Evolutionary conservation across 805 yeast species (phyloP).

Genomic region (Candida ipomoeae): DNA sequence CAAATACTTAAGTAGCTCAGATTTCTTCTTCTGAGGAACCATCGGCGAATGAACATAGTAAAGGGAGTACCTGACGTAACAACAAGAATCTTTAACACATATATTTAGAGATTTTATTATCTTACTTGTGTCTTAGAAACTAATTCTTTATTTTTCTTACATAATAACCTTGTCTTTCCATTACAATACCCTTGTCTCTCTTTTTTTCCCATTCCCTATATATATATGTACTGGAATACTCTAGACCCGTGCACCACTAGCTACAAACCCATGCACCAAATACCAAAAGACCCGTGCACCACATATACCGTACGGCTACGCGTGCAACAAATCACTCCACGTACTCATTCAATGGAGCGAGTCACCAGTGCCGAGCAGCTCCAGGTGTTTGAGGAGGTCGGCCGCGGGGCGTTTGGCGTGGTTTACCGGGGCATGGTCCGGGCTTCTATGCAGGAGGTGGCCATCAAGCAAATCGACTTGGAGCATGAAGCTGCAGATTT

Average conservation of each 20-base stretch:
- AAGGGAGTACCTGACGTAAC: no score
- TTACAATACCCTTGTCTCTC: no score
- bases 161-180: no score
- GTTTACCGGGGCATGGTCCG: constrained; percentile 62
- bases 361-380: constrained; percentile 35
- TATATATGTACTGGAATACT: no score
- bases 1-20: no score
- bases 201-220: no score
- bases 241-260: neutral
- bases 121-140: no score
- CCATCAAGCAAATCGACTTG: constrained; percentile 65
- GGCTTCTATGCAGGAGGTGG: constrained; percentile 43
- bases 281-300: neutral
- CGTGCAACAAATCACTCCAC: neutral
- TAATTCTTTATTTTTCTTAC: no score
- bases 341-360: constrained; percentile 8
- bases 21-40: no score
- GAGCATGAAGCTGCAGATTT: constrained; percentile 63
- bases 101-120: no score
- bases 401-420: constrained; percentile 76
- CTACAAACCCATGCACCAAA: neutral
- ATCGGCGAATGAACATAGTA: no score
- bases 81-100: no score
- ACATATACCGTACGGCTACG: neutral
- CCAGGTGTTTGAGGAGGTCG: constrained; percentile 52